Evolutionary conservation across 495 filamentous ascomycete species (phyloP), one percentile per base, ranked within the genome.

Genomic region (Pseudotulostoma volvatum): DNA sequence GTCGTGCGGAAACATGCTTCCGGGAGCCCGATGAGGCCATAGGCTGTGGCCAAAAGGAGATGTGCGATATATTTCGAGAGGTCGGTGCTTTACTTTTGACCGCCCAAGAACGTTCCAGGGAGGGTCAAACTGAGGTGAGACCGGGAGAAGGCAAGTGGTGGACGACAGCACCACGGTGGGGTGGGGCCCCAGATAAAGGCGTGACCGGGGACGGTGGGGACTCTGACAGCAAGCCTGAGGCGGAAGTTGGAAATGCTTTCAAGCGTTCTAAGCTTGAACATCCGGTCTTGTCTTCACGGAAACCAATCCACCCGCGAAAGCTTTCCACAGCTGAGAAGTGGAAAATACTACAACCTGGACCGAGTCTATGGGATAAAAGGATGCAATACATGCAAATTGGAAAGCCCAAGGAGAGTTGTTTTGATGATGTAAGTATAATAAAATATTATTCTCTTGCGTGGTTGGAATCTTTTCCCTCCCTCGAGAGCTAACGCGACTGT

Each of bases 111-210:
- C 74, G 86, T 19, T 72, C 76, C 9, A 70, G 85, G 20, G 72
- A 90, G 52, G 79, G 79, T 4, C 67, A 61, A 36, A 42, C 48
- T 4, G 82, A 92, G 51, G 63, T 69, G 41, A 66, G 61, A 17
- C 69, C 82, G 4, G 83, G 83, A 2, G 76, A 84, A 39, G 77
- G 73, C 2, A 69, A 77, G 43, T 94, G 86, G 84, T 94, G 84
- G 83, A 73, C 77, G 2, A 73, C 59, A 17, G 64, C 56, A 40
- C 76, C 71, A 19, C 70, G 86, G 15, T 93, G 84, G 73, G 85
- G 86, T 34, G 81, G 79, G 28, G 76, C 77, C 8, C 56, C 71
- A 28, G 74, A 77, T 37, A 76, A 77, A 14, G 70, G 73, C 33
- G 69, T 76, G 39, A 70, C 79, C 43, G 59, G 68, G 3, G 67